Evolutionary conservation across 2,329 filamentous ascomycete genomes (phyloP).

Genomic region (Hymenotorrendiella dingleyae): DNA sequence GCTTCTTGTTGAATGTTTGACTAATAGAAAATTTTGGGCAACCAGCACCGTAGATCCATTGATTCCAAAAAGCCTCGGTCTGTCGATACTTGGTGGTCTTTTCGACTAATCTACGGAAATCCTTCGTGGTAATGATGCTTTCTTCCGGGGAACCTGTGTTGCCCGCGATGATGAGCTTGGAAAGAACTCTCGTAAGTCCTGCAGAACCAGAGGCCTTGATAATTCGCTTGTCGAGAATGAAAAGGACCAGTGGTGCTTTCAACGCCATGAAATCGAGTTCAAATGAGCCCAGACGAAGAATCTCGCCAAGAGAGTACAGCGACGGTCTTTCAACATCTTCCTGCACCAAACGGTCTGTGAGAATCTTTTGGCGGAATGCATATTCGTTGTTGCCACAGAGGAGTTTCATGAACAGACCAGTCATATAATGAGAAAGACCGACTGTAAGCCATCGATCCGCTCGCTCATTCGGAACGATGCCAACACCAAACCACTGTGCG

Average conservation of each 20-base stretch:
- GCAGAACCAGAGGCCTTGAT: constrained; percentile 81
- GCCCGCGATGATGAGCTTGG: constrained; percentile 77
- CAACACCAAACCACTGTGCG: constrained; percentile 90
- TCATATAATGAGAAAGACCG: constrained; percentile 91
- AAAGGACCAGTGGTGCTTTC: constrained; percentile 86
- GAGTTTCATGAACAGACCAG: constrained; percentile 83
- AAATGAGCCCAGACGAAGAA: constrained; percentile 74
- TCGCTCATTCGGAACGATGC: constrained; percentile 76
- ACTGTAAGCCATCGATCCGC: constrained; percentile 84
- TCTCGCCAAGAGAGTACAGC: constrained; percentile 70
- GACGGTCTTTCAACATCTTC: constrained; percentile 78
- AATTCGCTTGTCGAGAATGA: constrained; percentile 86
- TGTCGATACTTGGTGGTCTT: constrained; percentile 75
- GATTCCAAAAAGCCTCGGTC: constrained; percentile 84
- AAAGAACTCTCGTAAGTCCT: constrained; percentile 76
- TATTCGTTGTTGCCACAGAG: constrained; percentile 95
- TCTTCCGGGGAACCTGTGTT: constrained; percentile 73
- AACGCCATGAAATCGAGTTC: constrained; percentile 85
- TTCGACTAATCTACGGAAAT: constrained; percentile 80
- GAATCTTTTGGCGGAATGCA: constrained; percentile 78
- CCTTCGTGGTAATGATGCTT: constrained; percentile 62
- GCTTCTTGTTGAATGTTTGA: constrained; percentile 96
- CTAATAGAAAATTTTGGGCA: constrained; percentile 83
- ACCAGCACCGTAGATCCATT: constrained; percentile 86
- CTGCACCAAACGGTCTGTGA: constrained; percentile 76